A percentile compares a stretch with the other conserved stretches of the same genome.
These are phyloP conservation scores for Pseudocercospora ulei DNA, from an alignment of 2,329 filamentous ascomycete genomes.

Conservation along the genomic window DNA sequence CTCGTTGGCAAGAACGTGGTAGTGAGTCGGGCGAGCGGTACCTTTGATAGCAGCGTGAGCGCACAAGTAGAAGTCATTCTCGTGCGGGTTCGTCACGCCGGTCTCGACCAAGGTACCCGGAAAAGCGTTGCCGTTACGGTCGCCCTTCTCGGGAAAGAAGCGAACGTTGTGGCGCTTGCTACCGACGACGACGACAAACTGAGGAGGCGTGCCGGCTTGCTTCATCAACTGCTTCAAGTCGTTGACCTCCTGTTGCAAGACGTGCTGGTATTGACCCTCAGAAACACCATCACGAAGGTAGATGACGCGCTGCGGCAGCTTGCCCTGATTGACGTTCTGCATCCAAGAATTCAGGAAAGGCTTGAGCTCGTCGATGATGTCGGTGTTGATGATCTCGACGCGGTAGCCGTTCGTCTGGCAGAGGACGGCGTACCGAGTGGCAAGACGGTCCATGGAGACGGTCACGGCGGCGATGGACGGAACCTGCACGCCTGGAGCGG, in stretches of 20 bases:
- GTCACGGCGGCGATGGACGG: constrained; percentile 78
- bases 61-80: constrained; percentile 75
- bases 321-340: constrained; percentile 44
- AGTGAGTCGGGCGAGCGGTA: constrained; percentile 75
- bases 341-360: constrained; percentile 57
- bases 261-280: constrained; percentile 72
- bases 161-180: constrained; percentile 92
- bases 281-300: constrained; percentile 91
- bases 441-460: constrained; percentile 62
- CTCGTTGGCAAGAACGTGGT: constrained; percentile 81
- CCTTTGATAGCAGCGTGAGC: constrained; percentile 79
- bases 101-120: constrained; percentile 81
- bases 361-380: constrained; percentile 57
- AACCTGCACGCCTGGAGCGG: constrained; percentile 55
- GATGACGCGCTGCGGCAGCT: constrained; percentile 62
- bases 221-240: constrained; percentile 52
- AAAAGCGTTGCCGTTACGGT: constrained; percentile 69
- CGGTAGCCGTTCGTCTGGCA: constrained; percentile 76
- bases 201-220: constrained; percentile 41
- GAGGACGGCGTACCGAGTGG: constrained; percentile 65
- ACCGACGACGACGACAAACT: constrained; percentile 76
- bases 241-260: constrained; percentile 66
- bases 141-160: constrained; percentile 67
- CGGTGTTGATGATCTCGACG: constrained; percentile 63
- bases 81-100: constrained; percentile 81